Percentiles rank a stretch among this genome's conserved stretches.
Evolutionary conservation across 805 yeast species (phyloP).

Genomic region (Millerago galiae): DNA sequence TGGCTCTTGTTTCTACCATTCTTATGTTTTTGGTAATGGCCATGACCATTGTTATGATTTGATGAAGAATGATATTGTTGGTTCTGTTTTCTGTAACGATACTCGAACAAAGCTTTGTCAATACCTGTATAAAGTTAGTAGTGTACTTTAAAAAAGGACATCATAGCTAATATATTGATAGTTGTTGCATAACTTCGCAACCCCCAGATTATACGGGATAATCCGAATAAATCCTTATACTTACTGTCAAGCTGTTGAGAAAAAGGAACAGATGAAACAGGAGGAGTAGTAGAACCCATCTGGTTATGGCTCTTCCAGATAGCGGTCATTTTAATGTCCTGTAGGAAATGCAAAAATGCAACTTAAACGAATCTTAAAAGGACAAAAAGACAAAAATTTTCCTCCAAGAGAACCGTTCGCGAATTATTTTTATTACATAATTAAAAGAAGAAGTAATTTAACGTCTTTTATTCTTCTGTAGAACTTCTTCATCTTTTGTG

Average conservation of each 20-base stretch:
- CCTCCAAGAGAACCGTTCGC: neutral
- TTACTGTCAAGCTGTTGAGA: slow-evolving; percentile 7
- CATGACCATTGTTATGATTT: slow-evolving; percentile 1
- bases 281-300: neutral
- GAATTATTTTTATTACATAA: neutral
- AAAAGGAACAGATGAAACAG: slow-evolving; percentile 1
- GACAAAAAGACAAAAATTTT: no score
- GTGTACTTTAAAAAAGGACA: neutral
- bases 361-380: no score
- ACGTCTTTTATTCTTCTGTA: slow-evolving; percentile 37
- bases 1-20: neutral
- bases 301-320: slow-evolving; percentile 1
- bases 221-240: neutral
- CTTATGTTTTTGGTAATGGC: slow-evolving; percentile 1
- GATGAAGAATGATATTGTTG: slow-evolving; percentile 7
- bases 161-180: no score
- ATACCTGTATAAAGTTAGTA: slow-evolving; percentile 15
- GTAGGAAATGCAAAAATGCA: neutral
- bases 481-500: slow-evolving; percentile 79
- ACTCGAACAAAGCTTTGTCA: slow-evolving; percentile 21
- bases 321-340: slow-evolving; percentile 1
- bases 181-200: neutral
- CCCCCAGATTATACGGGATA: slow-evolving; percentile 2
- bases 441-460: no score
- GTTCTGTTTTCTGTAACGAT: slow-evolving; percentile 18